Base-by-base conservation (phyloP, 371 early-diverging fungal genomes). In the Capniomyces stellatus region DNA sequence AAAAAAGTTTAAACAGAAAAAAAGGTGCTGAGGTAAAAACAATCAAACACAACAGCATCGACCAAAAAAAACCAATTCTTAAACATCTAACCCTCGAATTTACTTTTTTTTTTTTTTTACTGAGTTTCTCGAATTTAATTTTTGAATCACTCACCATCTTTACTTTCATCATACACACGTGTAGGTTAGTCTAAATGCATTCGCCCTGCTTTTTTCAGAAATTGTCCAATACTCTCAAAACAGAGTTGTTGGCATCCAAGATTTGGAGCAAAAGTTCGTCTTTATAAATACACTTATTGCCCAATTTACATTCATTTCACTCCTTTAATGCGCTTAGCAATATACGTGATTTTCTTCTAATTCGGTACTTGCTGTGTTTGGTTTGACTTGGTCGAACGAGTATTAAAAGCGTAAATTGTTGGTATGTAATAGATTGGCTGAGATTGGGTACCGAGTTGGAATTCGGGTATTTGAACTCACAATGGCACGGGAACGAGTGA, bases 191-290 rank as follows among this genome's bases (percentile, higher is more conserved):
- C 70, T 92, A 29, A 76, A 81, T 48, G 81, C 93, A 12, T 89
- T 87, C 63, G 78, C 88, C 0, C 90, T 94, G 59, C 62, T 96
- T 43, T 91, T 92, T 65, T 85, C 85, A 21, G 97, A 96, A 67
- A 91, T 94, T 75, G 67, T 96, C 29, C 89, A 86, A 54, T 93
- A 94, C 69, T 75, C 91, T 19, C 94, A 95, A 65, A 89, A 91
- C 61, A 75, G 90, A 50, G 91, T 89, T 8, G 75, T 78, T 54
- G 93, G 92, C 10, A 88, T 96, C 54, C 87, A 89, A 61, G 94
- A 93, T 62, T 75, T 96, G 22, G 97, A 96, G 64, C 79, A 81
- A 69, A 85, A 82, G 91, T 52, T 42, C 35, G 43, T 21, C 3
- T 2, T 18, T 3, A 18, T 22, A 12, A 29, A 18, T 21, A 13